Conservation (phyloP, 108 stramenopile species). For the Pseudonitzschia delicatissima region DNA sequence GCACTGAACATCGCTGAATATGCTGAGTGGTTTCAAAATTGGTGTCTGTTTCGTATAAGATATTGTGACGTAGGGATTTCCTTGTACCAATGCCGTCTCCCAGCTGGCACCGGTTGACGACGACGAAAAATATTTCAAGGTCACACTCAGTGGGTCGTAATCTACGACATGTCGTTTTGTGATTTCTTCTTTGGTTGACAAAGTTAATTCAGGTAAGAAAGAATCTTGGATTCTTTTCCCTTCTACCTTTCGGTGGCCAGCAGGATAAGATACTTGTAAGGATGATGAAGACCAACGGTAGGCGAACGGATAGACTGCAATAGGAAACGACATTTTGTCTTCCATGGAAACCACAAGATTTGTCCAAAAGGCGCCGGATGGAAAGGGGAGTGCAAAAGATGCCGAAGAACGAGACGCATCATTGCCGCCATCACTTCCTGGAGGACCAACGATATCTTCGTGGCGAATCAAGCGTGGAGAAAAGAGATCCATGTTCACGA, state of each 20-base stretch:
- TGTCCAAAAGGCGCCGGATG: conserved; percentile 87
- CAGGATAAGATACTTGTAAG: conserved; percentile 71
- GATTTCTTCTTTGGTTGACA: conserved; percentile 46
- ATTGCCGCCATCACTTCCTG: conserved; percentile 10
- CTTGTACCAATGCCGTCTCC: conserved; percentile 80
- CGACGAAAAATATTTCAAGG: conserved; percentile 51
- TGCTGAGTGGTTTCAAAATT: conserved; percentile 57
- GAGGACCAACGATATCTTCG: neutral
- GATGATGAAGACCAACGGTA: conserved; percentile 71
- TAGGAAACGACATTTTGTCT: conserved; percentile 68
- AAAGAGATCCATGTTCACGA: conserved; percentile 61
- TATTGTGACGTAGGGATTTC: conserved; percentile 75
- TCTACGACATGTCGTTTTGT: conserved; percentile 46
- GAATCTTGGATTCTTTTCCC: conserved; percentile 48
- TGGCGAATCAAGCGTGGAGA: conserved; percentile 55
- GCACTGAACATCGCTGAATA: conserved; percentile 59
- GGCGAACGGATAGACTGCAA: conserved; percentile 79
- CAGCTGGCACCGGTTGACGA: conserved; percentile 37
- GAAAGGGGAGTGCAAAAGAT: conserved; percentile 67
- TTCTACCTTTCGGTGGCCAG: conserved; percentile 46
- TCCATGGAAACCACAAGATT: conserved; percentile 67
- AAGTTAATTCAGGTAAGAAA: conserved; percentile 67
- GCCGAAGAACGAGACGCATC: neutral
- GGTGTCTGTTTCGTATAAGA: conserved; percentile 51
- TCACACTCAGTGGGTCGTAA: conserved; percentile 80